Base-by-base conservation (phyloP, 441 rosid genomes). In the Aleurites moluccanus region DNA sequence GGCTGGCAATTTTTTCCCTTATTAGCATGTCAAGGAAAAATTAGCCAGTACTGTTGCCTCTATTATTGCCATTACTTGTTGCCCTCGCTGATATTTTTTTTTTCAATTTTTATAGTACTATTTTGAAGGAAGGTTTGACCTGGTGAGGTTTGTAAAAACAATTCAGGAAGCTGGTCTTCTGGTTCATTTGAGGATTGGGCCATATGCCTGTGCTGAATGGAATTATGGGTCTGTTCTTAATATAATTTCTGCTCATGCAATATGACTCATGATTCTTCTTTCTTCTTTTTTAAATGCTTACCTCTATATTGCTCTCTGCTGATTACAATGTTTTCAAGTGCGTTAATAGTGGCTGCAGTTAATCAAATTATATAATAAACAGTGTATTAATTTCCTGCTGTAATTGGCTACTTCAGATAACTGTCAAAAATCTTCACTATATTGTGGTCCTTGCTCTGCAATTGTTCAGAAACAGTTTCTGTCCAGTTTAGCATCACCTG, bases 201-300 rank as follows among this genome's bases (percentile, higher is more conserved):
- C 92, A 28, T 90, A 90, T 82, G 94, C 82, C 52, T 88, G 94
- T 75, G 92, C 94, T 40, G 92, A 90, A 83, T 90, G 94, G 94
- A 90, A 88, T 69, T 90, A 85, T 45, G 92, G 94, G 94, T 90
- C 27, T 15, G 80, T 74, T 79, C 55, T 44, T 35, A 13, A 69
- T 55, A 7, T 57, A 21, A 42, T 69, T 70, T 15, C 60, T 72
- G 9, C 14, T 74, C 27, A 11, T 23, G 35, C n/a, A 7, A n/a
- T 18, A 44, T 16, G 11, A 15, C 7, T 35, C 16, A 47, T n/a
- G 45, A 35, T 21, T 67, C 33, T 35, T 67, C 42, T 42, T 57
- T 61, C 4, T 57, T 30, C 8, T n/a, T 15, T 33, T 42, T 11
- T 25, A 15, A 3, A 18, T 44, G 72, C 57, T 45, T 56, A 40